A percentile compares a stretch with the other conserved stretches of the same genome.
Conservation (phyloP, 1,284 basidiomycete genomes). For the Chiua sp. region DNA sequence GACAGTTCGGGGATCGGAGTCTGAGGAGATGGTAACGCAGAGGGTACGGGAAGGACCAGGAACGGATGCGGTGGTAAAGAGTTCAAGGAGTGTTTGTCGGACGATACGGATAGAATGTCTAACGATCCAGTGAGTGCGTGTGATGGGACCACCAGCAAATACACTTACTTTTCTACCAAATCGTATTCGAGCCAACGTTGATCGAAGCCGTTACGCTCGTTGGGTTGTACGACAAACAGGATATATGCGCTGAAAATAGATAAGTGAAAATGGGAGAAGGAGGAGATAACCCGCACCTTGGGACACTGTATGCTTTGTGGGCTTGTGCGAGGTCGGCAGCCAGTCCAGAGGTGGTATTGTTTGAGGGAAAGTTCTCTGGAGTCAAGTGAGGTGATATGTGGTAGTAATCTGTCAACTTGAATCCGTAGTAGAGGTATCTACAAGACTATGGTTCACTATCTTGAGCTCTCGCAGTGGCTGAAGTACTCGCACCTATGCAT, state of each 20-base stretch:
- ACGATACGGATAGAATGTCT: conserved; percentile 78
- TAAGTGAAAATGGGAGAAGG: conserved; percentile 2
- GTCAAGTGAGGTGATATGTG: conserved; percentile 59
- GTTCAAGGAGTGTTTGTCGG: conserved; percentile 78
- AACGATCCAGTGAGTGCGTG: neutral
- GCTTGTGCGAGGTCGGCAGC: conserved; percentile 81
- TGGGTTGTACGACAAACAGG: conserved; percentile 88
- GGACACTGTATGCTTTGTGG: conserved; percentile 74
- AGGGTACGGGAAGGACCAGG: conserved; percentile 48
- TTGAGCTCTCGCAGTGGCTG: neutral
- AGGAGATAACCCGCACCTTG: conserved; percentile 42
- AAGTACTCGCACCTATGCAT: conserved; percentile 71
- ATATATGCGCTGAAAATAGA: conserved; percentile 61
- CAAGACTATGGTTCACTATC: neutral
- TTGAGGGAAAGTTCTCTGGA: conserved; percentile 70
- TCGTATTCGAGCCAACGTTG: conserved; percentile 91
- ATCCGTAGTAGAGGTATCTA: conserved; percentile 63
- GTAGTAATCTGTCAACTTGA: conserved; percentile 68
- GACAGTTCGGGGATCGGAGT: conserved; percentile 18
- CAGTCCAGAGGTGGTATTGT: conserved; percentile 75
- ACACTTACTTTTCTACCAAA: conserved; percentile 71
- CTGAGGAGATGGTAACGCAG: conserved; percentile 26
- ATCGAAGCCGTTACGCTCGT: conserved; percentile 95
- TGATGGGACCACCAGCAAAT: neutral
- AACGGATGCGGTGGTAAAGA: conserved; percentile 57